Evolutionary conservation across 2,329 filamentous ascomycete species (phyloP), one percentile per base, ranked within the genome.

Genomic region (Cytospora leucostoma): DNA sequence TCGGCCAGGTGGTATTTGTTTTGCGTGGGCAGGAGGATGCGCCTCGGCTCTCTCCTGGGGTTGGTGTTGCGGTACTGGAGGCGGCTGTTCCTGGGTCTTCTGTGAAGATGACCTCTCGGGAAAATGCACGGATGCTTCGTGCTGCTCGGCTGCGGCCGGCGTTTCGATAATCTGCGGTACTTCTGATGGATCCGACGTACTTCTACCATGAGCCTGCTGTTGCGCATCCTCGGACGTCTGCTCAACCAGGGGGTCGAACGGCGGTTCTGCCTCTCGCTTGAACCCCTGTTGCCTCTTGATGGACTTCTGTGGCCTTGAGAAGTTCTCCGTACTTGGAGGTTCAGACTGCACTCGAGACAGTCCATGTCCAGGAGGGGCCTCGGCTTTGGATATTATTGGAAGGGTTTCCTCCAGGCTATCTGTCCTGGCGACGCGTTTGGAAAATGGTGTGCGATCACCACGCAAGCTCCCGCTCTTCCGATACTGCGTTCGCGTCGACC

Each of bases 401-500:
- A 68, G 7, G 81, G 82, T 78, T n/a, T 80, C 79, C 33, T 78
- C 73, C 44, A 88, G 86, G 15, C 81, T 81, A 19, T 90, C 88
- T n/a, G 82, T 79, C 63, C 85, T 85, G 51, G 81, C 81, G 52
- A 87, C 81, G 47, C 94, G 85, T 74, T 91, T 92, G 1, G 91
- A 90, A 68, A 92, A 89, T 0, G 90, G 87, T 4, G 87, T 80
- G 60, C 90, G 85, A 65, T 95, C 90, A 32, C 91, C 90, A 57
- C 90, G 88, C 66, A 97, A 75, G 77, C 93, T 97, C 38, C 93
- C 93, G 63, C 91, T 83, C 70, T 87, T 92, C 70, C 93, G 83
- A 74, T 98, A 98, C 33, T 91, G 94, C 6, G 95, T 99, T 61
- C 92, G 86, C 21, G 93, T 99, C 13, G 95, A 97, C 66, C 95